Base-by-base conservation (phyloP, 2,329 filamentous ascomycete species). In the Trichoderma sp. region DNA sequence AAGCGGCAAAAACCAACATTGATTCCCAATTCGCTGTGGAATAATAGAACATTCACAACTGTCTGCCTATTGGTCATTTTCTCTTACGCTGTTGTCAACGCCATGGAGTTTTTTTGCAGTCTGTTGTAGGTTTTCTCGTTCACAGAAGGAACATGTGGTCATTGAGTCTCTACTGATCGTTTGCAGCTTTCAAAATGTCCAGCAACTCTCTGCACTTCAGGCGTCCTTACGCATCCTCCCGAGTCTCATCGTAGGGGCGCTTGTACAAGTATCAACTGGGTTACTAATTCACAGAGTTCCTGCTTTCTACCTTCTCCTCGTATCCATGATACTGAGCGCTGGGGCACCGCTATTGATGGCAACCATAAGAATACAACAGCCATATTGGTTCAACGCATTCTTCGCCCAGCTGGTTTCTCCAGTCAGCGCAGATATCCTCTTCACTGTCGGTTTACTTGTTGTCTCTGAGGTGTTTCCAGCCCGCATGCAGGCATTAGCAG, bases 21-120 rank as follows among this genome's bases (percentile, higher is more conserved):
- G 4, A 87, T 89, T 33, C 86, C 87, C 0, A 88, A 88, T 73
- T 83, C 81, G 0, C 75, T 89, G 0, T 89, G 87, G 87, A 80
- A 77, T n/a, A 87, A 87, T 47, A 75, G 76, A 0, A 76, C 81
- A 11, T 89, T 88, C 73, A 83, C 83, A 0, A 79, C 78, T 8
- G 82, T 86, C 24, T 89, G 87, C 71, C 67, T 85, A 14, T 81
- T 78, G 7, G 79, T 85, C 0, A 75, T 83, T 19, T 74, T 85
- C 5, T 76, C 79, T 0, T 82, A 77, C 73, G 82, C 79, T 0
- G 79, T 81, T 5, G 72, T 82, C 40, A 83, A 84, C 60, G 76
- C 78, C n/a, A 81, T 83, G 66, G 82, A 84, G 68, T 76, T 80
- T 14, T 83, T 67, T 55, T 68, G 66, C 14, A 70, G 70, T 35